Percentiles rank a stretch among this genome's conserved stretches.
phyloP scores from a whole-genome alignment of 306 rosid genomes.

The Lathyrus tuberosus region DNA sequence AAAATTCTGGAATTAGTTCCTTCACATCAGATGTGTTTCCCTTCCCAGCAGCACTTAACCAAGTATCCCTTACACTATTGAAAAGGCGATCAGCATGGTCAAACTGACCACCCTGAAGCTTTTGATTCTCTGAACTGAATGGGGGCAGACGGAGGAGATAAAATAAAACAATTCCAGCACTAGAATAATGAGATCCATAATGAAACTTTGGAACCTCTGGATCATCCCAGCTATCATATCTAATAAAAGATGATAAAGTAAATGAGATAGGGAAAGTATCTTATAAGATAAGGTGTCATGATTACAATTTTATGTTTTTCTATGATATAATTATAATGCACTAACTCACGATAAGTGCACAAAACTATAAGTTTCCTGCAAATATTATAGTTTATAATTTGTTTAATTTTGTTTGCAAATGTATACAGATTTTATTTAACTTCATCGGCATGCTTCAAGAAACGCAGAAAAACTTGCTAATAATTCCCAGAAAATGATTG shows the following conservation, averaged over 20 bases:
- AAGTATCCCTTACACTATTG: slow-evolving; percentile 91
- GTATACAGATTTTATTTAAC: slow-evolving; percentile 4
- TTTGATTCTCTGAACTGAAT: slow-evolving; percentile 92
- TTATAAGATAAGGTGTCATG: slow-evolving; percentile 15
- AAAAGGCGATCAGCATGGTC: slow-evolving; percentile 99
- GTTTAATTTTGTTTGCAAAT: slow-evolving; percentile 4
- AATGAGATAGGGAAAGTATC: slow-evolving; percentile 15
- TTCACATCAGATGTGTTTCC: slow-evolving; percentile 99
- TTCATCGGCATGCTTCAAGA: slow-evolving; percentile 10
- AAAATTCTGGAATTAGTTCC: slow-evolving; percentile 98
- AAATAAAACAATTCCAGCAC: slow-evolving; percentile 99
- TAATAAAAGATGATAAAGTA: slow-evolving; percentile 37
- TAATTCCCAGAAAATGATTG: slow-evolving; percentile 16
- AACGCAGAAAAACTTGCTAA: slow-evolving; percentile 22
- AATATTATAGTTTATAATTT: slow-evolving; percentile 28
- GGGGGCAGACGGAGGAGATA: slow-evolving; percentile 97
- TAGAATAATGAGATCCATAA: slow-evolving; percentile 98
- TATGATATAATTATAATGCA: slow-evolving; percentile 18
- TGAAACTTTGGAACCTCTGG: slow-evolving; percentile 99
- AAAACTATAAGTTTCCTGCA: slow-evolving; percentile 2
- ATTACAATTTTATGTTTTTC: slow-evolving; percentile 7
- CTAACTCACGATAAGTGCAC: slow-evolving; percentile 8
- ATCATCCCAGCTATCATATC: slow-evolving; percentile 99
- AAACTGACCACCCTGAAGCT: slow-evolving; percentile 99
- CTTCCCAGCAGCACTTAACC: slow-evolving; percentile 98